phyloP scores from a whole-genome alignment of 2,329 filamentous ascomycete genomes.

The Zymoseptoria ardabiliae region DNA sequence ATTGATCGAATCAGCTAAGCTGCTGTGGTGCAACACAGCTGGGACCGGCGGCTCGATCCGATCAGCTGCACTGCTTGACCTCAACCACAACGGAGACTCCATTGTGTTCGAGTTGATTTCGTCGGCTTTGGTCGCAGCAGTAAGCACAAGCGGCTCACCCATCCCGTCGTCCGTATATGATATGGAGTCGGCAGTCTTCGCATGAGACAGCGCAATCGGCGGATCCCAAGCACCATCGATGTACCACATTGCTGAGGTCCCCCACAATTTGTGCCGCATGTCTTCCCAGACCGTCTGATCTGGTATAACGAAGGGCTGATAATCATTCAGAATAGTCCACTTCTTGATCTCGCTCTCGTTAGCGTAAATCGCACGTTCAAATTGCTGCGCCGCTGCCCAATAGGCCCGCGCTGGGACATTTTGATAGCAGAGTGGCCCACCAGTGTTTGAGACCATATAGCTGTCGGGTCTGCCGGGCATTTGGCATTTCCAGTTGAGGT shows the following conservation, averaged over 20 bases:
- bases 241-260: conserved; percentile 7
- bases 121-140: neutral
- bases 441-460: conserved; percentile 11
- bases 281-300: conserved; percentile 2
- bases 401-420: conserved; percentile 21
- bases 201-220: conserved; percentile 12
- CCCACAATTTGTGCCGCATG: conserved; percentile 9
- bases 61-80: neutral
- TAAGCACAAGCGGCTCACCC: neutral
- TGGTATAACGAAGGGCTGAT: conserved; percentile 16
- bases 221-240: conserved; percentile 17
- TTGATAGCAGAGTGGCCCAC: conserved; percentile 18
- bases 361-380: conserved; percentile 1
- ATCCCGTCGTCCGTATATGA: neutral
- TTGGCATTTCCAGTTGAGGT: conserved; percentile 21
- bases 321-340: conserved; percentile 18
- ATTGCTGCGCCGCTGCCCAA: conserved; percentile 9
- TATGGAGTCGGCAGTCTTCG: neutral
- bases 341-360: conserved; percentile 1
- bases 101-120: neutral
- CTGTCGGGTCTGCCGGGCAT: conserved; percentile 8
- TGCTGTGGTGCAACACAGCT: neutral
- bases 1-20: neutral
- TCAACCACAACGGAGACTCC: neutral
- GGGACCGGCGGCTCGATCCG: neutral